phyloP scores from a whole-genome alignment of 768 basidiomycete species.

The Crepidotus variabilis region DNA sequence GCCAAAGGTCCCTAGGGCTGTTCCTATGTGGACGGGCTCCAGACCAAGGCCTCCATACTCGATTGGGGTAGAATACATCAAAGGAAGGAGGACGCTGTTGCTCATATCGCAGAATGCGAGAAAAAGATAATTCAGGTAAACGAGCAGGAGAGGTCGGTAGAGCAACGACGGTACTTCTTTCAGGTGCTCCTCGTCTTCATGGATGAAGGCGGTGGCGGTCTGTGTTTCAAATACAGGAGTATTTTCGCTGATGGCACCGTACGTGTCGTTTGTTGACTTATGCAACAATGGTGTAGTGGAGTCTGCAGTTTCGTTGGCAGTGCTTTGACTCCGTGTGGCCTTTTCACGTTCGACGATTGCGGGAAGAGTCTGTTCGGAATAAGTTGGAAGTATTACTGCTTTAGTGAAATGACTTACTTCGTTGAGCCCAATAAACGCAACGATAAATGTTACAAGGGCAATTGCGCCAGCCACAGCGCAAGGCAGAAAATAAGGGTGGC shows the following conservation, averaged over 20 bases:
- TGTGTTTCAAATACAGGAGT: neutral
- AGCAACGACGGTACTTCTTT: slow-evolving; percentile 24
- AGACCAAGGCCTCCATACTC: slow-evolving; percentile 64
- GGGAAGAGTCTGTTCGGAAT: slow-evolving; percentile 27
- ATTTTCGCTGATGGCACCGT: slow-evolving; percentile 5
- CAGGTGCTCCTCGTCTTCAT: neutral
- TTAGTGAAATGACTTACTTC: slow-evolving; percentile 30
- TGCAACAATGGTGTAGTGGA: slow-evolving; percentile 1
- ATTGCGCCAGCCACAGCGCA: slow-evolving; percentile 34
- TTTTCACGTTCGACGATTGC: slow-evolving; percentile 14
- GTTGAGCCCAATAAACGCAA: slow-evolving; percentile 36
- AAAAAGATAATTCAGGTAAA: slow-evolving; percentile 28
- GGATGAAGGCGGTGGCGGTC: slow-evolving; percentile 9
- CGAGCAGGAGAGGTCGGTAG: slow-evolving; percentile 25
- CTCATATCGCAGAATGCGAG: slow-evolving; percentile 36
- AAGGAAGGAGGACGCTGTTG: slow-evolving; percentile 32
- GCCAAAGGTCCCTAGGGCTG: slow-evolving; percentile 30
- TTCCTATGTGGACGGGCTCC: slow-evolving; percentile 58
- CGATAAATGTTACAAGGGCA: slow-evolving; percentile 30
- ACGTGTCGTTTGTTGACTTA: slow-evolving; percentile 5
- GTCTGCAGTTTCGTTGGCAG: neutral
- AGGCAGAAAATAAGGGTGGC: slow-evolving; percentile 46
- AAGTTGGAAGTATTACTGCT: neutral
- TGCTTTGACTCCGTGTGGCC: slow-evolving; percentile 8
- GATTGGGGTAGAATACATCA: slow-evolving; percentile 55